Percentiles rank a stretch among this genome's conserved stretches.
These are phyloP conservation scores for Phytophthora lateralis DNA, from an alignment of 352 stramenopile genomes.

Conservation along the genomic window DNA sequence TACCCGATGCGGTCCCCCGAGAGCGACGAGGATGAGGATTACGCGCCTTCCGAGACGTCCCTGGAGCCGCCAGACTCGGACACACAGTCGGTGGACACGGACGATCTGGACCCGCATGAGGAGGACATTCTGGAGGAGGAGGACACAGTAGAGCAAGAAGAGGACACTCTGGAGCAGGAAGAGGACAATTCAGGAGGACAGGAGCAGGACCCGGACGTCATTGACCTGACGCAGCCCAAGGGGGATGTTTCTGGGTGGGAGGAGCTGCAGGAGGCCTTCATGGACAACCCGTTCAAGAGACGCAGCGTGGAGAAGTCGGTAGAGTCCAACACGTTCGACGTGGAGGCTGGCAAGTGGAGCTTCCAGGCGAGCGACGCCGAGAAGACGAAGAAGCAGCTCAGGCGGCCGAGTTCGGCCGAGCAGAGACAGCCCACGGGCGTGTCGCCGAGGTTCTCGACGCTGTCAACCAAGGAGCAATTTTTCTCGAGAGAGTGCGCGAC, in stretches of 20 bases:
- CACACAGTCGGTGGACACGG: constrained; percentile 30
- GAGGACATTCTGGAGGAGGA: constrained; percentile 11
- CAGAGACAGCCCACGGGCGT: constrained; percentile 9
- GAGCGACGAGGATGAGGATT: constrained; percentile 33
- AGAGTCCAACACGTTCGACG: constrained; percentile 13
- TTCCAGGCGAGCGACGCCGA: constrained; percentile 6
- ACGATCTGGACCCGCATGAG: constrained; percentile 30
- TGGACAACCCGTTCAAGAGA: constrained; percentile 30
- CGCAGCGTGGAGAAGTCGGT: constrained; percentile 7
- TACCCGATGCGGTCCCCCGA: constrained; percentile 29
- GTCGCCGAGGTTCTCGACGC: constrained; percentile 17
- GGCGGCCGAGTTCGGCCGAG: neutral
- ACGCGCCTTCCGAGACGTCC: constrained; percentile 30
- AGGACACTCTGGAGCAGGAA: no score
- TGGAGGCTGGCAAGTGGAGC: constrained; percentile 11
- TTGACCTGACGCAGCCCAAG: constrained; percentile 17
- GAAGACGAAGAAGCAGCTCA: constrained; percentile 5
- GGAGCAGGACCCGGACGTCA: constrained; percentile 1
- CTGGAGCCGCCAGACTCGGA: constrained; percentile 18
- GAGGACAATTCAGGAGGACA: neutral
- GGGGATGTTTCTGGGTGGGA: constrained; percentile 26
- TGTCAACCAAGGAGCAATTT: constrained; percentile 10
- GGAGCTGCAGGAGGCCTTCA: constrained; percentile 31
- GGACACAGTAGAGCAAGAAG: neutral
- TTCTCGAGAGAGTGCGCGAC: neutral